Percentiles rank a stretch among this genome's conserved stretches.
Evolutionary conservation across 192 early-diverging fungal species (phyloP).

Genomic region (Coemansia sp.): DNA sequence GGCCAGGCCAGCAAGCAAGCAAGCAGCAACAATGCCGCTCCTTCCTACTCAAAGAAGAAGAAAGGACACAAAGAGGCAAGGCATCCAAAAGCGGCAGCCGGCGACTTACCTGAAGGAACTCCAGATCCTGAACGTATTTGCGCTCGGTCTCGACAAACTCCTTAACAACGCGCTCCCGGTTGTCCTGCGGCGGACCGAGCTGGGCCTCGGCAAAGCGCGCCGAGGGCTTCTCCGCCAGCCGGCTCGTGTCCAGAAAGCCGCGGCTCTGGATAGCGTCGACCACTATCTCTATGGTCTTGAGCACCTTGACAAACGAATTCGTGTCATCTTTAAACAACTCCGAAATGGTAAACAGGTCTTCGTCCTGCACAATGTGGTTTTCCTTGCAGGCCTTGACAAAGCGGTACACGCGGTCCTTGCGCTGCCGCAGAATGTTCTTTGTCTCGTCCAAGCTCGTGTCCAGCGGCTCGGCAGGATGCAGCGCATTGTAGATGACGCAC

Average conservation of each 20-base stretch:
- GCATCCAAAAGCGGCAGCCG: background rate
- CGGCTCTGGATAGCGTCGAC: constrained; percentile 69
- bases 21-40: too few relatives aligned
- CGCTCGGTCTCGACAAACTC: constrained; percentile 94
- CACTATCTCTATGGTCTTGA: constrained; percentile 78
- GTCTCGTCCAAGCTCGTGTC: constrained; percentile 54
- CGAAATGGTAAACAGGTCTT: constrained; percentile 77
- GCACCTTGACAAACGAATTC: constrained; percentile 93
- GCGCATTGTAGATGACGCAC: constrained; percentile 67
- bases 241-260: constrained; percentile 34
- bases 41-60: too few relatives aligned
- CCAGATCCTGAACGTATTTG: constrained; percentile 84
- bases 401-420: constrained; percentile 80
- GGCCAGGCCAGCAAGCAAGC: too few relatives aligned
- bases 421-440: constrained; percentile 59
- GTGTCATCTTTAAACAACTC: constrained; percentile 93
- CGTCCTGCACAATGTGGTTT: constrained; percentile 68
- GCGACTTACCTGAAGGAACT: constrained; percentile 65
- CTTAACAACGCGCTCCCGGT: constrained; percentile 78
- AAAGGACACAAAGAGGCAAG: background rate
- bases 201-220: constrained; percentile 50
- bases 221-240: constrained; percentile 42
- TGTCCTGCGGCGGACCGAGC: constrained; percentile 71
- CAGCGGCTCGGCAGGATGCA: constrained; percentile 60
- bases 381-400: constrained; percentile 87